Evolutionary conservation across 441 rosid genomes (phyloP).

Genomic region (Adansonia gregorii): DNA sequence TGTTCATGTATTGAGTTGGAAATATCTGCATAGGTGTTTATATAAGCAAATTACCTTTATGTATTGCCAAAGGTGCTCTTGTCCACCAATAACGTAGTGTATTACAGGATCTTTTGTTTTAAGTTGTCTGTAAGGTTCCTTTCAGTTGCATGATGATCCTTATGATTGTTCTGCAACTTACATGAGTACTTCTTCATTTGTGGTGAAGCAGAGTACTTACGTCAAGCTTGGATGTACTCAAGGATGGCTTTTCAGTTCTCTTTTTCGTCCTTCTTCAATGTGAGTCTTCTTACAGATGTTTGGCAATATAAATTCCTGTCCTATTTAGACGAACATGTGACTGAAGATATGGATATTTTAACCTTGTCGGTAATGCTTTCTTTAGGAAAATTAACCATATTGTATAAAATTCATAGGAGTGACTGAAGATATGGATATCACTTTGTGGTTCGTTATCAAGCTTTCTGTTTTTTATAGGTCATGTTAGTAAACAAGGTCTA

Average conservation of each 20-base stretch:
- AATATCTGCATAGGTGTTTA: neutral
- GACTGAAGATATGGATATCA: neutral
- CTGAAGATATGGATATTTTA: neutral
- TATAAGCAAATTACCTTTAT: neutral
- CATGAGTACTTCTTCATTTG: constrained; percentile 16
- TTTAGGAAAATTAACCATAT: neutral
- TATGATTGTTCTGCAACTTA: neutral
- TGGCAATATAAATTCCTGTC: neutral
- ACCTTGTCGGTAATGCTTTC: neutral
- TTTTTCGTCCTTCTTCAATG: constrained; percentile 45
- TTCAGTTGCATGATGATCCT: constrained; percentile 3
- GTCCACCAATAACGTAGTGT: neutral
- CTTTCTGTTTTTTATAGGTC: neutral
- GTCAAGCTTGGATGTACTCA: constrained; percentile 52
- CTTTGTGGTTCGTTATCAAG: neutral
- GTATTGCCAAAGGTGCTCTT: neutral
- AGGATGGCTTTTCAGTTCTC: constrained; percentile 49
- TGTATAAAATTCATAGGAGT: neutral
- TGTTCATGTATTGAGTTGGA: neutral
- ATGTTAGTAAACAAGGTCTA: neutral
- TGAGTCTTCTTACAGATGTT: constrained; percentile 25
- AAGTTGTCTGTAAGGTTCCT: neutral
- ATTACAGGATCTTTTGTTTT: constrained; percentile 1
- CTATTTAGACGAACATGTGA: neutral
- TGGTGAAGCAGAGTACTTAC: constrained; percentile 44